Evolutionary conservation across 2,329 filamentous ascomycete species (phyloP).

Genomic region (Diaporthe nobilis): DNA sequence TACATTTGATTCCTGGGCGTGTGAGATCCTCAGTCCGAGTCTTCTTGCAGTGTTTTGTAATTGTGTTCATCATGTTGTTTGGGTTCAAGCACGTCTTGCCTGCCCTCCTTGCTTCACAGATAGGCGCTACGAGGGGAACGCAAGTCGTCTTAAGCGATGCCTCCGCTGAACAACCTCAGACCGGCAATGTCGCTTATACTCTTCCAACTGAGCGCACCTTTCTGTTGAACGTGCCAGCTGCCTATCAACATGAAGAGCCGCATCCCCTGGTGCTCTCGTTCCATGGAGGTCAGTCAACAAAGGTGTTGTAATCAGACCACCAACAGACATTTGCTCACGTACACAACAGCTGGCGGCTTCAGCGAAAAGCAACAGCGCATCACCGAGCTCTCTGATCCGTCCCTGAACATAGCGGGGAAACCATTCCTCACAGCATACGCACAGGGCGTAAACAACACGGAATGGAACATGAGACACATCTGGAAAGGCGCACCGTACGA

Average conservation of each 20-base stretch:
- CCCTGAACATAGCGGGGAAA: conserved; percentile 45
- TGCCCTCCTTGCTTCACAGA: conserved; percentile 9
- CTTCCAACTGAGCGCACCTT: conserved; percentile 46
- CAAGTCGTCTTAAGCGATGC: conserved; percentile 8
- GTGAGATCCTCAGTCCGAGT: not conserved
- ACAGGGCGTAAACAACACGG: conserved; percentile 46
- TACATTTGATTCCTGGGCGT: not conserved
- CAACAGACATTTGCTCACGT: not conserved
- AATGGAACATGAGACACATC: conserved; percentile 45
- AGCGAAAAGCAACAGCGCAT: conserved; percentile 47
- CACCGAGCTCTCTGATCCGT: conserved; percentile 47
- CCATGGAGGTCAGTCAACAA: conserved; percentile 44
- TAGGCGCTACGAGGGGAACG: not conserved
- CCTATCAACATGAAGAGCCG: conserved; percentile 42
- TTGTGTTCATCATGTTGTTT: not conserved
- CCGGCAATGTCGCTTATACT: conserved; percentile 44
- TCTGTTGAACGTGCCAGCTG: conserved; percentile 45
- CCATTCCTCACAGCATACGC: conserved; percentile 47
- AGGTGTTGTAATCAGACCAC: not conserved
- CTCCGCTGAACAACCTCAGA: conserved; percentile 18
- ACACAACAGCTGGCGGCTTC: conserved; percentile 42
- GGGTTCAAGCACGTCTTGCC: not conserved
- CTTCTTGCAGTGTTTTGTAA: not conserved
- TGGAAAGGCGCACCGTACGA: conserved; percentile 48
- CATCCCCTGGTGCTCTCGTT: conserved; percentile 46